Evolutionary conservation across 805 yeast species (phyloP), one percentile per base, ranked within the genome.

Genomic region (Candida ortonii): DNA sequence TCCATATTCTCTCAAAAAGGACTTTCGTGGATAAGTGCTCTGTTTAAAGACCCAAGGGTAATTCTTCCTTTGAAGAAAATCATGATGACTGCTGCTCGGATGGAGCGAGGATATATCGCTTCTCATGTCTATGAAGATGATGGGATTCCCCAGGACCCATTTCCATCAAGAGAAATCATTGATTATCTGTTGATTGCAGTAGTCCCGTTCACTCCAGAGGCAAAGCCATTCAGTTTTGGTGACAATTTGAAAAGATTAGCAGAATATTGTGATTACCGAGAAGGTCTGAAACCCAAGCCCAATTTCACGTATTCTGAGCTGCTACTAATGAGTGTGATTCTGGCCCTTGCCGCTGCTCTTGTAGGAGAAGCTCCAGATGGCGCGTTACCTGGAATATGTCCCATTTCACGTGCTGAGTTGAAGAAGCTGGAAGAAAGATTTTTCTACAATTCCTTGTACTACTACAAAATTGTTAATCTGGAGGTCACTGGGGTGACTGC

Each of bases 401-500:
- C 26, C 7, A 6, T 39, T 24, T 29, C 50, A 12, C 16, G 49
- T 4, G 51, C 47, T 3, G 50, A 52, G 8, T 28, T 62, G 6
- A 41, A 43, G 13, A 42, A 41, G 1, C 35, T 63, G 3, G 67
- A 63, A 34, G 45, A 49, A n/a, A 34, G 46, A 3, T 53, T 63
- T 39, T 47, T 64, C 6, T 47, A 53, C 11, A 70, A 70, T 44
- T 57, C 78, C 0, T 51, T 78, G 16, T 72, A 57, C 47, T 80
- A 74, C 49, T 80, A 70, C 44, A 76, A 73, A 44, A 64, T 73
- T 39, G 52, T 76, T 6, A 55, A 70, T 5, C 59, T 73, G 2
- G 49, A 69, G 22, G 69, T 74, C 44, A 80, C 73, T 40, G 81
- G 80, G 8, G 33, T 73, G 0, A 58, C 57, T 24, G 68, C 78